Evolutionary conservation across 352 stramenopile genomes (phyloP).

Genomic region (Thalassiosira tumida): DNA sequence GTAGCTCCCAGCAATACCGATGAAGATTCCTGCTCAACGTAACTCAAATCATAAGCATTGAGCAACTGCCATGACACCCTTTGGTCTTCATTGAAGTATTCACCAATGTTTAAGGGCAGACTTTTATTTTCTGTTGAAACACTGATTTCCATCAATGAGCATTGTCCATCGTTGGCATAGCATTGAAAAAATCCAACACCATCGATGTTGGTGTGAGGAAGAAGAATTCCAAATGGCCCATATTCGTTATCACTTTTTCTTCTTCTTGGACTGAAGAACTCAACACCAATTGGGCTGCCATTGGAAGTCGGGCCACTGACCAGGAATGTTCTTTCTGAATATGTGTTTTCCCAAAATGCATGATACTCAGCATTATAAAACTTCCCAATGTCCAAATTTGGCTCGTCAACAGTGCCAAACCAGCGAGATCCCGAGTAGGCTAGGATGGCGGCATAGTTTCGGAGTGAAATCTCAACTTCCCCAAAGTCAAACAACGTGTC

Average conservation of each 20-base stretch:
- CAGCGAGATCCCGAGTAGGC: conserved; percentile 10
- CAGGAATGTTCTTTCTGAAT: conserved; percentile 4
- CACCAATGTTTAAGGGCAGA: neutral
- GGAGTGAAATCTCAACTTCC: neutral
- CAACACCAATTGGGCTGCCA: neutral
- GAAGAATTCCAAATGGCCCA: too few species aligned
- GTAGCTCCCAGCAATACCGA: neutral
- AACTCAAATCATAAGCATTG: neutral
- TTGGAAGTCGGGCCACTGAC: neutral
- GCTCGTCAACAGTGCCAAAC: neutral
- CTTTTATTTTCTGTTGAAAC: neutral
- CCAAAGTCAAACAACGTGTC: neutral
- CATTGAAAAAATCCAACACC: too few species aligned
- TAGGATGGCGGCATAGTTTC: conserved; percentile 20
- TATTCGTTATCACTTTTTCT: too few species aligned
- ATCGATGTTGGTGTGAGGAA: too few species aligned
- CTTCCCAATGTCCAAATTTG: neutral
- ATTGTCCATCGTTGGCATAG: too few species aligned
- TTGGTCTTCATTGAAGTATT: neutral
- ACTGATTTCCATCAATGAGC: neutral
- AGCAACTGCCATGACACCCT: neutral
- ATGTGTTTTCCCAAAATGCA: conserved; percentile 17
- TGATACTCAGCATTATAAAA: conserved; percentile 13
- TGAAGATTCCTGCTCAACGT: neutral
- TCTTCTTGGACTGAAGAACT: too few species aligned